phyloP scores from a whole-genome alignment of 768 basidiomycete genomes.

The Suillus lakei region DNA sequence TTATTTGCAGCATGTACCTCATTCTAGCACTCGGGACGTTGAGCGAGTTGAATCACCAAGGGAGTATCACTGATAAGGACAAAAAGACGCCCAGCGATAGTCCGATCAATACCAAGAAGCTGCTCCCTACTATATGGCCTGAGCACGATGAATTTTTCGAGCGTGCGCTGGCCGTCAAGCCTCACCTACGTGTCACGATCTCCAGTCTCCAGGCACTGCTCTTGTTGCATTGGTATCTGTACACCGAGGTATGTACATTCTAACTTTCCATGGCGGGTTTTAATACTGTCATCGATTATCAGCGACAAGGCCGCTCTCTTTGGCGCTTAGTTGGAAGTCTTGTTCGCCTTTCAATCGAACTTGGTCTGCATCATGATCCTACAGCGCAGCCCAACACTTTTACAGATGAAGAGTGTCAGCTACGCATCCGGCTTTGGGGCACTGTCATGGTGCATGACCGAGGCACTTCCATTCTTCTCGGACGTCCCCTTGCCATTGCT shows the following conservation, averaged over 20 bases:
- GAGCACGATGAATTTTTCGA: slow-evolving; percentile 86
- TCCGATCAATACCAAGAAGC: slow-evolving; percentile 54
- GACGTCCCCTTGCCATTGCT: slow-evolving; percentile 81
- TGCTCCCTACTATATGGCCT: slow-evolving; percentile 70
- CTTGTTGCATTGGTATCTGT: slow-evolving; percentile 87
- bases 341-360: slow-evolving; percentile 80
- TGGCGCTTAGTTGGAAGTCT: slow-evolving; percentile 90
- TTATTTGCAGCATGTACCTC: slow-evolving; percentile 77
- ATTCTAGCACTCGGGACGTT: slow-evolving; percentile 82
- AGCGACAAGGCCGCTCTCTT: slow-evolving; percentile 89
- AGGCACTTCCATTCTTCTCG: slow-evolving; percentile 86
- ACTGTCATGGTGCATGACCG: slow-evolving; percentile 88
- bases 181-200: slow-evolving; percentile 81
- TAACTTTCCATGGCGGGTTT: background rate
- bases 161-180: slow-evolving; percentile 75
- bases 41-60: slow-evolving; percentile 79
- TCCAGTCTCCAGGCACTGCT: slow-evolving; percentile 85
- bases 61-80: slow-evolving; percentile 54
- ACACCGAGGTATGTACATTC: slow-evolving; percentile 68
- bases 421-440: slow-evolving; percentile 84
- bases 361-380: slow-evolving; percentile 88
- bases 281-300: slow-evolving; percentile 18
- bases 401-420: slow-evolving; percentile 74
- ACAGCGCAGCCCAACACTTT: slow-evolving; percentile 64
- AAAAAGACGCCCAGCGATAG: slow-evolving; percentile 36